These are phyloP conservation scores for Epithemia pelagica DNA, from an alignment of 108 stramenopile genomes.

Conservation along the genomic window DNA sequence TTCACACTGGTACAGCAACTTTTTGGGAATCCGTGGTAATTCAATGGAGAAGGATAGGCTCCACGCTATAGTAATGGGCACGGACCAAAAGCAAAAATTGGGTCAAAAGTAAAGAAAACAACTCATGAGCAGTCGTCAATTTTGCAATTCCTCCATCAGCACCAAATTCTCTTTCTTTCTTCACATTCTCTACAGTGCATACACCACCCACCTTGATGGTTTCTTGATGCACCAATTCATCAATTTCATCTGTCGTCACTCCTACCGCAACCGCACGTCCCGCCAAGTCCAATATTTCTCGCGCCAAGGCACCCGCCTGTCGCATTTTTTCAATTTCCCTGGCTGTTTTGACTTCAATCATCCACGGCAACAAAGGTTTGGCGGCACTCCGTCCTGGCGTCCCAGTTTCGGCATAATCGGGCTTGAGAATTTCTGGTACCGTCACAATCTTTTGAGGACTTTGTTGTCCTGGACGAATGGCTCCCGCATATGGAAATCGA, in stretches of 20 bases:
- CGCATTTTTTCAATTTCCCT: conserved; percentile 92
- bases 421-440: conserved; percentile 35
- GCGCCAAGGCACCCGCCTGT: conserved; percentile 71
- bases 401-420: conserved; percentile 80
- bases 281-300: conserved; percentile 91
- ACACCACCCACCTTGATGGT: conserved; percentile 38
- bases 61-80: conserved; percentile 23
- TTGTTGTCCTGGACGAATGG: conserved; percentile 60
- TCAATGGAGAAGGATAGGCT: conserved; percentile 94
- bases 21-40: conserved; percentile 98
- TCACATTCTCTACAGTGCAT: too few relatives aligned
- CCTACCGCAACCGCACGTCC: conserved; percentile 78
- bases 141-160: too few relatives aligned
- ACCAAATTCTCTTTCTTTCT: too few relatives aligned
- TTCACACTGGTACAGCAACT: conserved; percentile 96
- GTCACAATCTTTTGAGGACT: conserved; percentile 55
- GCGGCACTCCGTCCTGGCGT: conserved; percentile 37
- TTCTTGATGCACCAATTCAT: conserved; percentile 86
- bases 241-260: conserved; percentile 91
- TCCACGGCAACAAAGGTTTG: conserved; percentile 49
- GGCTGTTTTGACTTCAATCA: conserved; percentile 84
- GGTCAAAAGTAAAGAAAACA: neutral
- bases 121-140: too few relatives aligned
- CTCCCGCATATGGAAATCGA: conserved; percentile 65
- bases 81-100: too few relatives aligned